Base-by-base conservation (phyloP, 805 yeast species). In the Candida sakaeoensis region DNA sequence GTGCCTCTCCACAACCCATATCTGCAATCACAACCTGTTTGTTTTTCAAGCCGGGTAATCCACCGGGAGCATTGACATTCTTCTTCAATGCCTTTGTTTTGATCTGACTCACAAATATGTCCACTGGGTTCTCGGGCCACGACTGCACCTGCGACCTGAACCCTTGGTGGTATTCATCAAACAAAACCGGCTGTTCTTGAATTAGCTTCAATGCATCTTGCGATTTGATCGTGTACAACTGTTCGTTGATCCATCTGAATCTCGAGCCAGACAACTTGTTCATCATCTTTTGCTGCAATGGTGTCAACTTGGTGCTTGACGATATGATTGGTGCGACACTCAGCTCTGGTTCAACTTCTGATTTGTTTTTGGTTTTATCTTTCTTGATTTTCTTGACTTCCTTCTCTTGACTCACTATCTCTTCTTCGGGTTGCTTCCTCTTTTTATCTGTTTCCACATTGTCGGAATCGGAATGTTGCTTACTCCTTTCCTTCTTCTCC, bases 81-180 rank as follows among this genome's bases (percentile, higher is more conserved):
- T 74, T 82, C 9, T 69, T 58, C 1, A 80, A 68, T 4, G 51
- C 60, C 52, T 88, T 69, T 21, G 61, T 55, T 44, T 77, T 77
- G 41, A 93, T 72, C 52, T 84, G 86, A 8, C 77, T 68, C 2
- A 87, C 90, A 63, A 89, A 85, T 2, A 84, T 83, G 61, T 89
- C 84, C n/a, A 93, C 96, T 1, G 99, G 99, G 54, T 93, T 93
- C 63, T 91, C 96, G 2, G 99, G 99, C 99, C 99, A 93, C 15
- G 88, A 74, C 54, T 85, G 89, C 13, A 93, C 98, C 61, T 93
- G 99, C 10, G 90, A 82, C 51, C 95, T 74, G 71, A 93, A 93
- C 0, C 99, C 99, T 42, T 80, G 83, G 57, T 95, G 99, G 53
- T 93, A 93, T 56, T 91, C 98, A 49, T 87, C 93, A 59, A 90